A percentile compares a stretch with the other conserved stretches of the same genome.
These are phyloP conservation scores for Fistulinella prunicolor DNA, from an alignment of 768 basidiomycete species.

Conservation along the genomic window DNA sequence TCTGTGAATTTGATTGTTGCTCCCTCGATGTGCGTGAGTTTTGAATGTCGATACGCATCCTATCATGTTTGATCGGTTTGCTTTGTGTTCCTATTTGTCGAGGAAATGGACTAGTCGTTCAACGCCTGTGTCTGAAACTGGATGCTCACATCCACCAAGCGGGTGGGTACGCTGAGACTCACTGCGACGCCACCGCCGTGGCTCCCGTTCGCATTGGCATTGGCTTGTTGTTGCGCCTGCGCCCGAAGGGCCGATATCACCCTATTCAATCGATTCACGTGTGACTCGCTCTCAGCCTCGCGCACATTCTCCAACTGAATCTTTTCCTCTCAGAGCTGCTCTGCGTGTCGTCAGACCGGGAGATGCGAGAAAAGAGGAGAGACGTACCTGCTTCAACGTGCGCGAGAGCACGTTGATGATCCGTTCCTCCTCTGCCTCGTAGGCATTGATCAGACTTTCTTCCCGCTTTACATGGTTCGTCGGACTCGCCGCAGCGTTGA, in stretches of 20 bases:
- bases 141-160: too few species aligned
- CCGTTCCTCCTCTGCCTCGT: slow-evolving; percentile 87
- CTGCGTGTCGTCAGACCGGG: neutral
- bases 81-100: too few species aligned
- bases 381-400: slow-evolving; percentile 74
- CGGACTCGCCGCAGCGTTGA: slow-evolving; percentile 51
- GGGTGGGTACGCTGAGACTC: too few species aligned
- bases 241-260: slow-evolving; percentile 68
- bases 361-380: neutral
- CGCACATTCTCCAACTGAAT: slow-evolving; percentile 77
- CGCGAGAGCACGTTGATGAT: slow-evolving; percentile 81
- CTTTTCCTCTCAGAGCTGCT: slow-evolving; percentile 79
- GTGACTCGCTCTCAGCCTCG: slow-evolving; percentile 83
- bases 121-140: too few species aligned
- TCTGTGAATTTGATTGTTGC: too few species aligned
- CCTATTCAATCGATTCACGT: slow-evolving; percentile 72
- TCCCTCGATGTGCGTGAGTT: too few species aligned
- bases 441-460: slow-evolving; percentile 82
- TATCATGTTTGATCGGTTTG: too few species aligned
- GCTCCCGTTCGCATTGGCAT: slow-evolving; percentile 10
- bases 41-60: too few species aligned
- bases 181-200: too few species aligned
- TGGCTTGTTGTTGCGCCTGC: slow-evolving; percentile 36
- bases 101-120: too few species aligned
- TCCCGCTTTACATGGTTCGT: slow-evolving; percentile 47